Percentiles rank a stretch among this genome's conserved stretches.
These are phyloP conservation scores for Nitzschia sp. DNA, from an alignment of 108 stramenopile genomes.

Conservation along the genomic window DNA sequence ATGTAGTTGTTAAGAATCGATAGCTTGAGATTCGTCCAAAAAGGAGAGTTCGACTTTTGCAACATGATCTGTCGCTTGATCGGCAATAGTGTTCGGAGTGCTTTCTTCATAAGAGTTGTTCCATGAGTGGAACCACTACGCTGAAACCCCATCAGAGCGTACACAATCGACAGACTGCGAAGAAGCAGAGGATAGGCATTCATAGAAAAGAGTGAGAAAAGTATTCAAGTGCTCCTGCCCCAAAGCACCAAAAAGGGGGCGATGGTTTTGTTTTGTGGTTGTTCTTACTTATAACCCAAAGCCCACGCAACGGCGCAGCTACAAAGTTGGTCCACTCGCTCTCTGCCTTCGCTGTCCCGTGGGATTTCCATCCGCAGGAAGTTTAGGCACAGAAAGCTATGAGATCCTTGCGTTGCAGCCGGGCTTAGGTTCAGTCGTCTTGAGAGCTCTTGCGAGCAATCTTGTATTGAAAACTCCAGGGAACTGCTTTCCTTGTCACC, in stretches of 20 bases:
- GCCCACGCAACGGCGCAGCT: slow-evolving; percentile 8
- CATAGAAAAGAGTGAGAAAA: background rate
- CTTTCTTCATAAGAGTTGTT: background rate
- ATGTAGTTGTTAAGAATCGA: slow-evolving; percentile 12
- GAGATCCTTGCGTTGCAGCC: background rate
- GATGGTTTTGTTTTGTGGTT: background rate
- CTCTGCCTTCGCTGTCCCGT: background rate
- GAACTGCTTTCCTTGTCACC: background rate
- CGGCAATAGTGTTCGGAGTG: background rate
- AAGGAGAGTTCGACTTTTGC: slow-evolving; percentile 6
- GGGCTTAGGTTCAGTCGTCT: background rate
- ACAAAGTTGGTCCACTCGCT: background rate
- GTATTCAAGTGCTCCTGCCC: background rate
- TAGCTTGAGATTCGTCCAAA: slow-evolving; percentile 15
- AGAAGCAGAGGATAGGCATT: background rate
- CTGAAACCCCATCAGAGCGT: slow-evolving; percentile 1
- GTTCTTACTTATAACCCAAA: slow-evolving; percentile 8
- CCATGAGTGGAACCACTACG: background rate
- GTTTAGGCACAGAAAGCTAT: background rate
- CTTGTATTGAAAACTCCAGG: slow-evolving; percentile 7
- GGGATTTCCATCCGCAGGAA: slow-evolving; percentile 11
- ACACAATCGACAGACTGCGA: background rate
- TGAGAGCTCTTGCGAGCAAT: slow-evolving; percentile 3
- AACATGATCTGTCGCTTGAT: slow-evolving; percentile 1
- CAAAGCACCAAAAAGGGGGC: background rate